Conservation (phyloP, 2,329 filamentous ascomycete species). For the Cadophora sp. region DNA sequence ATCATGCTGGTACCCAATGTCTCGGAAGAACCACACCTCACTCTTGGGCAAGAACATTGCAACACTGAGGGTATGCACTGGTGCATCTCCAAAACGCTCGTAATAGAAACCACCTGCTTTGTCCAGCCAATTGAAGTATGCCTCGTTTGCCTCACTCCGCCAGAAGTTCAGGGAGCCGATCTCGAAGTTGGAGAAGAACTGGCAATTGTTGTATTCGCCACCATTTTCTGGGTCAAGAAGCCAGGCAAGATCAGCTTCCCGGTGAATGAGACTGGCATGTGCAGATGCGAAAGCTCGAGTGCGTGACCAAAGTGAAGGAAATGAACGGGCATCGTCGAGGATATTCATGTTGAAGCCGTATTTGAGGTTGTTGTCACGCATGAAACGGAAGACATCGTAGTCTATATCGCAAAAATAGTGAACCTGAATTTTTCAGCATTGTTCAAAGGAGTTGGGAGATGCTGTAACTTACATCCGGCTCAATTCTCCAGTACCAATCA, state of each 20-base stretch:
- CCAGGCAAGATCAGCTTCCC: slow-evolving; percentile 85
- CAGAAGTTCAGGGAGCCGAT: slow-evolving; percentile 93
- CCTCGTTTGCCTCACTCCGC: slow-evolving; percentile 81
- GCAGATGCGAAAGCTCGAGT: slow-evolving; percentile 89
- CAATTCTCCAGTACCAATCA: slow-evolving; percentile 67
- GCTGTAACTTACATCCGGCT: slow-evolving; percentile 59
- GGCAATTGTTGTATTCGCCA: slow-evolving; percentile 93
- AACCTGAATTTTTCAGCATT: slow-evolving; percentile 49
- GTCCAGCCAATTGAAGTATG: slow-evolving; percentile 90
- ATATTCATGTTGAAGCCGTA: slow-evolving; percentile 84
- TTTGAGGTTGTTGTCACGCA: slow-evolving; percentile 82
- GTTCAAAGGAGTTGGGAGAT: slow-evolving; percentile 3
- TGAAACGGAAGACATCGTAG: slow-evolving; percentile 87
- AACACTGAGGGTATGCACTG: slow-evolving; percentile 93
- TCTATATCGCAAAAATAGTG: slow-evolving; percentile 68
- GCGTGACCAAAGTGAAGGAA: slow-evolving; percentile 92
- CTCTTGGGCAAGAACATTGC: slow-evolving; percentile 85
- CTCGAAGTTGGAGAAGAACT: slow-evolving; percentile 99
- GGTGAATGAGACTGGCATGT: slow-evolving; percentile 82
- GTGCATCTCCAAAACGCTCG: slow-evolving; percentile 95
- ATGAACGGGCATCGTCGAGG: slow-evolving; percentile 92
- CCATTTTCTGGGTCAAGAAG: slow-evolving; percentile 82
- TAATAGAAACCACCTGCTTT: slow-evolving; percentile 95
- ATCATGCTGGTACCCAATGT: slow-evolving; percentile 94
- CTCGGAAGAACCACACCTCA: slow-evolving; percentile 96